A percentile compares a stretch with the other conserved stretches of the same genome.
These are phyloP conservation scores for Suillus cothurnatus DNA, from an alignment of 768 basidiomycete species.

Conservation along the genomic window DNA sequence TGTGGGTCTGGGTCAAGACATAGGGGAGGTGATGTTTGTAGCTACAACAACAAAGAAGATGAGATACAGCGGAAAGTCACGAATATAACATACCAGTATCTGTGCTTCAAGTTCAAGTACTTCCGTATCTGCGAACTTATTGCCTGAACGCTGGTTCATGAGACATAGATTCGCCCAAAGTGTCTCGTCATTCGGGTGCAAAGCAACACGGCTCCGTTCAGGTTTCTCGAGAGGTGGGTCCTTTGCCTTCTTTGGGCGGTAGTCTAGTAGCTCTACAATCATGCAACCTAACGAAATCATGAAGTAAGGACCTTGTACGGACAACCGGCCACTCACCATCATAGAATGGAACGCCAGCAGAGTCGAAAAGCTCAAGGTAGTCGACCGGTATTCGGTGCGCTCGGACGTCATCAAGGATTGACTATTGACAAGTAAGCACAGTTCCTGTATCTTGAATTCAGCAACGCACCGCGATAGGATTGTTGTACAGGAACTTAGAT, in stretches of 20 bases:
- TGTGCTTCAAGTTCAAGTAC: conserved; percentile 75
- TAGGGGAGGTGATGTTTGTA: conserved; percentile 73
- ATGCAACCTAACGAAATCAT: conserved; percentile 61
- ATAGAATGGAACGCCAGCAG: conserved; percentile 75
- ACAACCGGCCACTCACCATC: conserved; percentile 55
- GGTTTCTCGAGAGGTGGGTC: conserved; percentile 62
- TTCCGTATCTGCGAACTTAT: conserved; percentile 70
- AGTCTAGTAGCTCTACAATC: conserved; percentile 83
- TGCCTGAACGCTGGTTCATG: conserved; percentile 58
- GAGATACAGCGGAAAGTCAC: conserved; percentile 2
- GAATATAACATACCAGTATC: conserved; percentile 55
- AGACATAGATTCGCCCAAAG: conserved; percentile 79
- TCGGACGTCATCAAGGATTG: conserved; percentile 80
- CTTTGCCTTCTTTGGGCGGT: conserved; percentile 59
- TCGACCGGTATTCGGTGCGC: conserved; percentile 84
- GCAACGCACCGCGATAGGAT: conserved; percentile 62
- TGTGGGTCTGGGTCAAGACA: conserved; percentile 82
- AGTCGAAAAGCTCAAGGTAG: conserved; percentile 80
- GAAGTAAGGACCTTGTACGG: conserved; percentile 7
- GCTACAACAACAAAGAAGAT: conserved; percentile 40
- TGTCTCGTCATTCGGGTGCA: conserved; percentile 77
- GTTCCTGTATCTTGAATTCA: conserved; percentile 4
- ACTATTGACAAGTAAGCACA: conserved; percentile 41
- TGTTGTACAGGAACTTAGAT: conserved; percentile 80
- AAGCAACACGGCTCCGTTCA: conserved; percentile 67